phyloP scores from a whole-genome alignment of 176 grass and related monocot species.

The Lolium perenne region DNA sequence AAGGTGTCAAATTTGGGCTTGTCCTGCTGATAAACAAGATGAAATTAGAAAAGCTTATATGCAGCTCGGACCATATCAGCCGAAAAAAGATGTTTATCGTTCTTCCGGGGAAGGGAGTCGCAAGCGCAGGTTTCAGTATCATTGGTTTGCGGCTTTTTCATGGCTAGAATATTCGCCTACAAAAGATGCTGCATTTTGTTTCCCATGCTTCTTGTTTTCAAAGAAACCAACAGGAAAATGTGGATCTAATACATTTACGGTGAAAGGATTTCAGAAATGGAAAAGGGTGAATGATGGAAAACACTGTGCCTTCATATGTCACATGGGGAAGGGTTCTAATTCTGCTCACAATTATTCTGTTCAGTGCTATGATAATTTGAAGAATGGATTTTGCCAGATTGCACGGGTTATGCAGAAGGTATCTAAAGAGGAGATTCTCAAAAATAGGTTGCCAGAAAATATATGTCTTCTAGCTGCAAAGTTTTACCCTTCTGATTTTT shows the following conservation, averaged over 20 bases:
- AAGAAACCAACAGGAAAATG: constrained; percentile 6
- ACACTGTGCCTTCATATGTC: too few relatives aligned
- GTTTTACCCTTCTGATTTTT: too few relatives aligned
- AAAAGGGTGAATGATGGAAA: too few relatives aligned
- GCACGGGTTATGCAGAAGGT: too few relatives aligned
- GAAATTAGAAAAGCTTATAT: neutral
- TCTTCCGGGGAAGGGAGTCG: neutral
- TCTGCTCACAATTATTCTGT: too few relatives aligned
- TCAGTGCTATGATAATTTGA: too few relatives aligned
- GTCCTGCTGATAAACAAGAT: neutral
- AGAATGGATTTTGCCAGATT: too few relatives aligned
- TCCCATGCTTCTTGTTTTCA: neutral
- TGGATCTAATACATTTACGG: neutral
- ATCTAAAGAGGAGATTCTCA: too few relatives aligned
- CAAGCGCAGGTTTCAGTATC: neutral
- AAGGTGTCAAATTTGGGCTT: neutral
- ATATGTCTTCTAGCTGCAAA: too few relatives aligned
- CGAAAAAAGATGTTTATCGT: neutral
- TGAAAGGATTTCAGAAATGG: too few relatives aligned
- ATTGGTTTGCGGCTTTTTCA: neutral
- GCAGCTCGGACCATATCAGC: neutral
- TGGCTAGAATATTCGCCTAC: neutral
- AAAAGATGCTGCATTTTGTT: neutral
- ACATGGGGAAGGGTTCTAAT: too few relatives aligned
- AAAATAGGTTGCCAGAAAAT: too few relatives aligned